A percentile compares a stretch with the other conserved stretches of the same genome.
phyloP scores from a whole-genome alignment of 306 rosid species.

The Biancaea sappan region DNA sequence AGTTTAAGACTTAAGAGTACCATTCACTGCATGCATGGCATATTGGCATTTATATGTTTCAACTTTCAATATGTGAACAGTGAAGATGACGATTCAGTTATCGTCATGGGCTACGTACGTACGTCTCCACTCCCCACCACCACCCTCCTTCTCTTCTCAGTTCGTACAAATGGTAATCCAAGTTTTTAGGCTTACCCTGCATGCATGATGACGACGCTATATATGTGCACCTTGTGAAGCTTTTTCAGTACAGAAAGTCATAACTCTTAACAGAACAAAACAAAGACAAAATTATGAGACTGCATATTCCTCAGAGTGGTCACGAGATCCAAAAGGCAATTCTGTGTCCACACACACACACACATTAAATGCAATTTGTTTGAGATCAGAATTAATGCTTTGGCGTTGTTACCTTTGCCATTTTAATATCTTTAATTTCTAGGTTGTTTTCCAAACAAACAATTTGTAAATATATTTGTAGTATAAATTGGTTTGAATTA shows the following conservation, averaged over 20 bases:
- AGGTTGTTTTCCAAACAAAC: too few relatives aligned
- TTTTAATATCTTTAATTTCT: too few relatives aligned
- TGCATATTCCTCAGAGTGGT: slow-evolving; percentile 20
- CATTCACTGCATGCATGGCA: slow-evolving; percentile 35
- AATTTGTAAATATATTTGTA: too few relatives aligned
- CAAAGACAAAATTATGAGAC: not conserved
- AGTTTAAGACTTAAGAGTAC: not conserved
- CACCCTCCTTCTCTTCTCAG: not conserved
- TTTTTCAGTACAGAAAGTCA: not conserved
- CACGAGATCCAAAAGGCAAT: slow-evolving; percentile 19
- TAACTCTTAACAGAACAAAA: too few relatives aligned
- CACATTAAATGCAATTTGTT: too few relatives aligned
- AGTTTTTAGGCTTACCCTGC: not conserved
- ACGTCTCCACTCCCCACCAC: slow-evolving; percentile 5
- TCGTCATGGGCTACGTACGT: slow-evolving; percentile 41
- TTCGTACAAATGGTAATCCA: slow-evolving; percentile 13
- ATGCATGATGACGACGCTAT: not conserved
- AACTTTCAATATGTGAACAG: too few relatives aligned
- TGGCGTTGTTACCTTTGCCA: too few relatives aligned
- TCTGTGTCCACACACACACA: too few relatives aligned
- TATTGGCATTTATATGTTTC: slow-evolving; percentile 7
- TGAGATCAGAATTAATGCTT: too few relatives aligned
- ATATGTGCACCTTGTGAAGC: not conserved
- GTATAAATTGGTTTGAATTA: too few relatives aligned
- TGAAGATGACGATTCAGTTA: slow-evolving; percentile 38